Evolutionary conservation across 1,139 yeast genomes (phyloP).

Genomic region (Yarrowia galli): DNA sequence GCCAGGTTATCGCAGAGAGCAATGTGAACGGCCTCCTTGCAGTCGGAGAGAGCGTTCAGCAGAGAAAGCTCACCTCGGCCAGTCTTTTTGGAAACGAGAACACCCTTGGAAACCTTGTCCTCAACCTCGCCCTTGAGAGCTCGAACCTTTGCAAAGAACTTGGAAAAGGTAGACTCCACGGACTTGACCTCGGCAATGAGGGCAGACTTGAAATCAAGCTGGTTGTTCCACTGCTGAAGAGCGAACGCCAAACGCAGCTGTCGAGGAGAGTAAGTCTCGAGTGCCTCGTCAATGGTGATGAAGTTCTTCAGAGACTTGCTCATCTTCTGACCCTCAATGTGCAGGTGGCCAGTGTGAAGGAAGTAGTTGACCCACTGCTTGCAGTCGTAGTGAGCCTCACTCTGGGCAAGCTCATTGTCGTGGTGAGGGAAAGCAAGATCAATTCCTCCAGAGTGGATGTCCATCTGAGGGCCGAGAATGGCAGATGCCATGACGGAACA

Average conservation of each 20-base stretch:
- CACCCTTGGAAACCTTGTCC: conserved; percentile 56
- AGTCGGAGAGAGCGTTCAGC: conserved; percentile 57
- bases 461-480: conserved; percentile 80
- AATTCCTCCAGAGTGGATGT: conserved; percentile 96
- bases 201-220: conserved; percentile 87
- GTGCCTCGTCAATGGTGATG: conserved; percentile 92
- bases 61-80: conserved; percentile 64
- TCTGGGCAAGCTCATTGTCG: conserved; percentile 96
- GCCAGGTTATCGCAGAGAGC: conserved; percentile 90
- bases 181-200: conserved; percentile 78
- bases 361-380: conserved; percentile 97
- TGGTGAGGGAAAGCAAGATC: conserved; percentile 99
- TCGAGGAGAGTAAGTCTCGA: conserved; percentile 70
- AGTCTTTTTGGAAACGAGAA: conserved; percentile 69
- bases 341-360: conserved; percentile 95
- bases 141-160: conserved; percentile 82
- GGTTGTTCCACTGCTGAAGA: conserved; percentile 89
- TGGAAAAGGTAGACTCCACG: conserved; percentile 73
- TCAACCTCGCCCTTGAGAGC: conserved; percentile 70
- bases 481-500: conserved; percentile 99
- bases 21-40: conserved; percentile 70
- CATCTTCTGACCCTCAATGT: conserved; percentile 98
- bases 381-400: conserved; percentile 90
- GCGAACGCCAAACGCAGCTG: conserved; percentile 92
- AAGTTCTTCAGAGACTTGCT: conserved; percentile 93